Conservation (phyloP, 2,329 filamentous ascomycete genomes). For the Xylaria sp. region DNA sequence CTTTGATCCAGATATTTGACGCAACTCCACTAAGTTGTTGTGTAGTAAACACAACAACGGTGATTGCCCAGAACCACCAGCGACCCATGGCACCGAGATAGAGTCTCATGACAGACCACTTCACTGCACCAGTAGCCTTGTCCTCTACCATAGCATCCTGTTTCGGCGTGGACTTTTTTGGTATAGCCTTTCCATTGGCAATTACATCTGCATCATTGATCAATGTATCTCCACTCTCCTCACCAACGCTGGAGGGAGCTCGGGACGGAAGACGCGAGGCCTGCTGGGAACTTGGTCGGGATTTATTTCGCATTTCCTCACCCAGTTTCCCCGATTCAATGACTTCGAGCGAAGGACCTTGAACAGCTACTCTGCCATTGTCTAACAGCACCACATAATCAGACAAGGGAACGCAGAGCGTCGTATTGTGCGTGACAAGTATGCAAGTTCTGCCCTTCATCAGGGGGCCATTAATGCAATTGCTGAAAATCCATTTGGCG, state of each 20-base stretch:
- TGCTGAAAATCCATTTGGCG: conserved; percentile 96
- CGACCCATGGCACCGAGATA: conserved; percentile 93
- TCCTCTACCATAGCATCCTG: conserved; percentile 73
- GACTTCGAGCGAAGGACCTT: conserved; percentile 81
- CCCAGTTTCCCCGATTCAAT: conserved; percentile 89
- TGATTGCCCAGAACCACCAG: conserved; percentile 93
- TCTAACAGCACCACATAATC: conserved; percentile 86
- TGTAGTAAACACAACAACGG: conserved; percentile 76
- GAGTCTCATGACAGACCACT: conserved; percentile 84
- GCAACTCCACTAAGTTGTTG: conserved; percentile 89
- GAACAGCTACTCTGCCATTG: conserved; percentile 80
- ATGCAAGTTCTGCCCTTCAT: conserved; percentile 93
- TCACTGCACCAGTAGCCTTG: conserved; percentile 87
- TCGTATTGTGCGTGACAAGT: conserved; percentile 92
- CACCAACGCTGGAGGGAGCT: conserved; percentile 78
- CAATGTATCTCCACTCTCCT: conserved; percentile 66
- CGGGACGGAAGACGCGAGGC: conserved; percentile 81
- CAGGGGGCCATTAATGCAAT: conserved; percentile 87
- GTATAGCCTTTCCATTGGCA: conserved; percentile 59
- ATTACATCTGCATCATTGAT: conserved; percentile 63
- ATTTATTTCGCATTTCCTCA: conserved; percentile 80
- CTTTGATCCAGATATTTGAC: conserved; percentile 92
- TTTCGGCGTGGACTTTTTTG: conserved; percentile 60
- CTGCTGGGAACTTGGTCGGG: conserved; percentile 73
- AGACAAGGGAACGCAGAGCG: conserved; percentile 84